These are phyloP conservation scores for Marsdenia floribunda DNA, from an alignment of 257 asterid genomes.

Conservation along the genomic window DNA sequence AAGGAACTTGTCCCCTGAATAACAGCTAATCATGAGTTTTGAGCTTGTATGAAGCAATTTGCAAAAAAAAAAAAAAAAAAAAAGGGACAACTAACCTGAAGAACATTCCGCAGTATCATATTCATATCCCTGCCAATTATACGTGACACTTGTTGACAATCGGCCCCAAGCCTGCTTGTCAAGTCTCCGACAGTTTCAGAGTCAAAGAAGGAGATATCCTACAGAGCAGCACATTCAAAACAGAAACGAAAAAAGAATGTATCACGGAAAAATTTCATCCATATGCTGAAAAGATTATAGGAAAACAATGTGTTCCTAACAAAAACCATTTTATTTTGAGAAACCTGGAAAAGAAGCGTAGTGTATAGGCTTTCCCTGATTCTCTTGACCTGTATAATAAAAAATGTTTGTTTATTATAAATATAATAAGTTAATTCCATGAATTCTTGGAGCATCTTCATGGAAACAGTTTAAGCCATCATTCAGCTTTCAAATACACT, in stretches of 20 bases:
- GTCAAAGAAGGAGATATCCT: slow-evolving; percentile 95
- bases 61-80: background rate
- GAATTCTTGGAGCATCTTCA: background rate
- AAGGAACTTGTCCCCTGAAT: slow-evolving; percentile 86
- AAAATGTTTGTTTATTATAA: background rate
- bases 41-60: slow-evolving; percentile 16
- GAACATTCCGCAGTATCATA: slow-evolving; percentile 77
- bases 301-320: slow-evolving; percentile 3
- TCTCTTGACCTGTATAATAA: slow-evolving; percentile 73
- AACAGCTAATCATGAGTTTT: slow-evolving; percentile 25
- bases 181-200: slow-evolving; percentile 92
- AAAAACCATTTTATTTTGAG: slow-evolving; percentile 10
- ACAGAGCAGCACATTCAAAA: slow-evolving; percentile 28
- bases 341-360: slow-evolving; percentile 84
- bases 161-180: slow-evolving; percentile 99
- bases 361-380: slow-evolving; percentile 82
- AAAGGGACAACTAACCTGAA: slow-evolving; percentile 56
- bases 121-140: slow-evolving; percentile 92
- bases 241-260: slow-evolving; percentile 10
- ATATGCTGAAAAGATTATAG: slow-evolving; percentile 9
- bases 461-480: background rate
- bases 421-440: background rate
- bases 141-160: slow-evolving; percentile 99
- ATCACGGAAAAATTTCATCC: slow-evolving; percentile 4
- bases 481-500: background rate